Base-by-base conservation (phyloP, 1,284 basidiomycete species). In the Stereum hirsutum region DNA sequence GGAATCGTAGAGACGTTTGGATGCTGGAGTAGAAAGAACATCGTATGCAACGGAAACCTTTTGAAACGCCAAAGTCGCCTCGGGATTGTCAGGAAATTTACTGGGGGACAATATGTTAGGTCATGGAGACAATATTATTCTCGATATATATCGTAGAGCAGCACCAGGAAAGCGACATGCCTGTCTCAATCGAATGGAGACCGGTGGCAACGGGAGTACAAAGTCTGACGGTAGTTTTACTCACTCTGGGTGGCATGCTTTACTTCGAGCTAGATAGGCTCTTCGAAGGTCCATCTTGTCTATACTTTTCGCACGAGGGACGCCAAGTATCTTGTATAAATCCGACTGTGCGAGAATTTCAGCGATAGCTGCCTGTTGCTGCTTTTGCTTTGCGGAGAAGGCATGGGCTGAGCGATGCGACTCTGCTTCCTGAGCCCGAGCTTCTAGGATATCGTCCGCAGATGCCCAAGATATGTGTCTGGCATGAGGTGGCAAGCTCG, bases 31-130 rank as follows among this genome's bases (percentile, higher is more conserved):
- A 52, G 78, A 82, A 28, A 92, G 74, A 2, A 89, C 77, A 52
- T 86, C 75, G 54, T 91, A 91, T 0, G 89, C 89, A 19, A 89
- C 75, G 5, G 85, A 81, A 1, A 92, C 80, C 54, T 84, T 86
- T 58, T 91, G 89, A 55, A 92, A 92, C 0, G 89, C 89, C 19
- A 76, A 67, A 0, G 88, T 91, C 12, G 88, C 84, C 40, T 78
- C 69, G 14, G 82, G 75, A 55, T 85, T 82, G 51, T 75, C 68
- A 6, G 85, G 86, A 49, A 86, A 89, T 69, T 91, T 92, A 58
- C 87, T 90, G 53, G 14, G 26, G 2, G 12, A 43, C 40, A 43
- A 45, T 40, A 46, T 35, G 37, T 41, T 38, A 38, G 37, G 7
- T 12, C n/a, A n/a, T n/a, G n/a, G n/a, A n/a, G n/a, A n/a, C n/a